A percentile compares a stretch with the other conserved stretches of the same genome.
phyloP scores from a whole-genome alignment of 352 stramenopile genomes.

The Phytophthora fragariaefolia region DNA sequence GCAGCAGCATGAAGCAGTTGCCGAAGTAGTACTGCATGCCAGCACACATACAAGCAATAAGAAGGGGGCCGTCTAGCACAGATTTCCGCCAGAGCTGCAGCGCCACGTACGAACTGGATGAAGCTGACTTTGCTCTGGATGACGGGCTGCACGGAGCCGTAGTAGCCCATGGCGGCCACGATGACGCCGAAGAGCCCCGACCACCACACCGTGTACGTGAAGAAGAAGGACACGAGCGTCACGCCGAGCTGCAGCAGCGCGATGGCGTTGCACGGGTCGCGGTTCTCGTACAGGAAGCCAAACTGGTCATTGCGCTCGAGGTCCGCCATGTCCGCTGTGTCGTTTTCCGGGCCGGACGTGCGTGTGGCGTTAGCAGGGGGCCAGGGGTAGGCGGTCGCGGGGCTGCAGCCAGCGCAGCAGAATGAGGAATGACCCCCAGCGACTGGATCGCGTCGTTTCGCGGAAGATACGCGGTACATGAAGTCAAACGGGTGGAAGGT shows the following conservation, averaged over 20 bases:
- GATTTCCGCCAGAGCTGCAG: no score
- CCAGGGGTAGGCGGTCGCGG: no score
- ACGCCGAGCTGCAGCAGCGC: conserved; percentile 75
- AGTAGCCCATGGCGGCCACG: conserved; percentile 83
- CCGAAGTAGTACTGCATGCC: conserved; percentile 81
- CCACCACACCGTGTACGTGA: conserved; percentile 88
- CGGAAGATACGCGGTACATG: conserved; percentile 19
- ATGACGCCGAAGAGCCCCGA: conserved; percentile 78
- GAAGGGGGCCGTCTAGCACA: no score
- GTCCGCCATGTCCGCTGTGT: conserved; percentile 57
- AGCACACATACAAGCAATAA: not conserved
- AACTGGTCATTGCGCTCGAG: conserved; percentile 76
- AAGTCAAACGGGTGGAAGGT: not conserved
- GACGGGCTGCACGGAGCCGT: conserved; percentile 80
- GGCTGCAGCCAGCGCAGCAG: no score
- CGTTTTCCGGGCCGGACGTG: not conserved
- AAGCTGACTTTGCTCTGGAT: conserved; percentile 91
- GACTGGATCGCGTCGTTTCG: conserved; percentile 31
- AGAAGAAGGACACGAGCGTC: conserved; percentile 75
- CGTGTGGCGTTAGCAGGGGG: not conserved
- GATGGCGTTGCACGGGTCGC: conserved; percentile 84
- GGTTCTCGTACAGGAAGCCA: conserved; percentile 85
- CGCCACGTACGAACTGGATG: conserved; percentile 81
- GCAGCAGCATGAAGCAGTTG: conserved; percentile 87
- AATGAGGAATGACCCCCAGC: conserved; percentile 4